These are phyloP conservation scores for Ceriops decandra DNA, from an alignment of 345 rosid genomes.

Conservation along the genomic window DNA sequence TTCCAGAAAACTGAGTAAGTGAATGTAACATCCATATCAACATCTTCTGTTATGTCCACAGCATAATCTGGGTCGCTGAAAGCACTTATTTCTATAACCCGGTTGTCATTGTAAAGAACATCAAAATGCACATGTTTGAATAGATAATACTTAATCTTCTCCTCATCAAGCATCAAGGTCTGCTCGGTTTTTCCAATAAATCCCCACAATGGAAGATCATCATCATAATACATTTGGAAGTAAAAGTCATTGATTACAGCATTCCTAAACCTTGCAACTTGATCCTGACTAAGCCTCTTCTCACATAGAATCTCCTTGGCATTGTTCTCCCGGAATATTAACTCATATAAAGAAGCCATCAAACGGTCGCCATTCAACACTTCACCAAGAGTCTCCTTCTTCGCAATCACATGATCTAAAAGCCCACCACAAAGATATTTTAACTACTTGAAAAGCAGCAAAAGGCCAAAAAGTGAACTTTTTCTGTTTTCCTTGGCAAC, in stretches of 20 bases:
- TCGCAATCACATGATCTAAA: slow-evolving; percentile 52
- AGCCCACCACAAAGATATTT: slow-evolving; percentile 7
- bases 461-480: neutral
- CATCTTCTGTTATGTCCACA: slow-evolving; percentile 64
- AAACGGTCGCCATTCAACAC: slow-evolving; percentile 77
- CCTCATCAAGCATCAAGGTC: slow-evolving; percentile 28
- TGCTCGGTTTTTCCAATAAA: slow-evolving; percentile 73
- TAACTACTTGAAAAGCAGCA: slow-evolving; percentile 8
- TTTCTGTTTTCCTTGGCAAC: no score
- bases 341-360: slow-evolving; percentile 43
- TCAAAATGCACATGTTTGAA: slow-evolving; percentile 66
- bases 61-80: slow-evolving; percentile 56
- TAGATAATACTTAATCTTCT: slow-evolving; percentile 45
- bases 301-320: slow-evolving; percentile 35
- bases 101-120: slow-evolving; percentile 54
- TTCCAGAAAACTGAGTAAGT: slow-evolving; percentile 81
- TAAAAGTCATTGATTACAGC: slow-evolving; percentile 61
- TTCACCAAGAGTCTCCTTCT: slow-evolving; percentile 71
- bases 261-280: slow-evolving; percentile 49
- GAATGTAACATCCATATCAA: slow-evolving; percentile 55
- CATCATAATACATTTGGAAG: slow-evolving; percentile 84
- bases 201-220: slow-evolving; percentile 91
- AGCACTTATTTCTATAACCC: slow-evolving; percentile 51
- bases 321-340: slow-evolving; percentile 56
- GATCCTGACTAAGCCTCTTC: slow-evolving; percentile 45